phyloP scores from a whole-genome alignment of 2,329 filamentous ascomycete species.

The Chrysoporthe puriensis region DNA sequence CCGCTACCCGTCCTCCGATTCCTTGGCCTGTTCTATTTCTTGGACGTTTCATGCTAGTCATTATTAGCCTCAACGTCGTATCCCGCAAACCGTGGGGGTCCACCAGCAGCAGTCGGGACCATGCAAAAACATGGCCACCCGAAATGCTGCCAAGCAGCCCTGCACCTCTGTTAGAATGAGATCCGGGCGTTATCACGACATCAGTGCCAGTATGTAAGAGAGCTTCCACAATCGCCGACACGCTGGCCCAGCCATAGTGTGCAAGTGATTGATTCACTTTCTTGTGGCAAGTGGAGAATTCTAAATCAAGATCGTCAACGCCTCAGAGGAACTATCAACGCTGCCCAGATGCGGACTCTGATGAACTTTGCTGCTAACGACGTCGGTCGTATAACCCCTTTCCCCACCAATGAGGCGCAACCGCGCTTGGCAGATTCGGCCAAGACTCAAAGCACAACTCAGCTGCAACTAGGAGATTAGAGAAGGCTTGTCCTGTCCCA shows the following conservation, averaged over 20 bases:
- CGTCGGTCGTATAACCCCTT: background rate
- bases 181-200: background rate
- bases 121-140: background rate
- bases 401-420: conserved; percentile 14
- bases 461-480: background rate
- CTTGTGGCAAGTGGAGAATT: background rate
- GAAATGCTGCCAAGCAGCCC: conserved; percentile 14
- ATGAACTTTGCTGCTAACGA: background rate
- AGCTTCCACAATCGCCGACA: background rate
- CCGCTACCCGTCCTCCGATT: background rate
- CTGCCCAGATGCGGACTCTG: background rate
- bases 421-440: conserved; percentile 13
- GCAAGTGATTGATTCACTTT: background rate
- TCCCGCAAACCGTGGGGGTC: conserved; percentile 5
- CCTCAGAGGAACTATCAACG: background rate
- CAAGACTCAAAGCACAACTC: background rate
- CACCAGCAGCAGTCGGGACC: background rate
- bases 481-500: background rate
- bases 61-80: conserved; percentile 6
- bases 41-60: background rate
- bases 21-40: conserved; percentile 14
- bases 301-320: background rate
- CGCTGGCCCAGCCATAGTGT: background rate
- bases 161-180: conserved; percentile 3
- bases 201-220: background rate